Evolutionary conservation across 1,284 basidiomycete genomes (phyloP).

Genomic region (Puccinia triticina): DNA sequence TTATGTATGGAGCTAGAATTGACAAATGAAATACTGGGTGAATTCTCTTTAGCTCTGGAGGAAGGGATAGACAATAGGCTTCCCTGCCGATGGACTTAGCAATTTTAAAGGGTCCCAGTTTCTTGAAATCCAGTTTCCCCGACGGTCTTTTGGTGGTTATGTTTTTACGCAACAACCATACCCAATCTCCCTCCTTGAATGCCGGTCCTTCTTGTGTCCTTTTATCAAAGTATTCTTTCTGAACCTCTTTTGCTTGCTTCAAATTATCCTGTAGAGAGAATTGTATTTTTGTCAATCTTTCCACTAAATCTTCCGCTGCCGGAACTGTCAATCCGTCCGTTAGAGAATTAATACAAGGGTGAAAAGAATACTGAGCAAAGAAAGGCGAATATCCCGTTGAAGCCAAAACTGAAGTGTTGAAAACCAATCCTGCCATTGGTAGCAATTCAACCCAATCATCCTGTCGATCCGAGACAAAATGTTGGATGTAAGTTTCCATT

Average conservation of each 20-base stretch:
- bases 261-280: neutral
- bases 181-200: neutral
- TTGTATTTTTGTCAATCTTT: neutral
- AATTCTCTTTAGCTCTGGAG: no score
- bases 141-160: neutral
- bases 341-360: constrained; percentile 55
- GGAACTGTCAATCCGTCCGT: neutral
- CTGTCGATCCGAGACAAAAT: neutral
- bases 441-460: constrained; percentile 11
- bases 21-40: no score
- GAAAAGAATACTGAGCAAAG: constrained; percentile 61
- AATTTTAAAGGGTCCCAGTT: neutral
- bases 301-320: neutral
- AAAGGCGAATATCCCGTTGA: constrained; percentile 13
- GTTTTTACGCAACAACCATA: neutral
- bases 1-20: no score
- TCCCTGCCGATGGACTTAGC: neutral
- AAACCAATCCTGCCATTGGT: neutral
- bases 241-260: neutral
- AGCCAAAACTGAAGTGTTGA: neutral
- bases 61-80: neutral
- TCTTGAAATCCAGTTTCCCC: neutral
- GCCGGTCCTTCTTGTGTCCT: neutral
- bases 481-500: neutral
- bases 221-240: neutral